Conservation (phyloP, 352 stramenopile species). For the Pythium aristosporum region DNA sequence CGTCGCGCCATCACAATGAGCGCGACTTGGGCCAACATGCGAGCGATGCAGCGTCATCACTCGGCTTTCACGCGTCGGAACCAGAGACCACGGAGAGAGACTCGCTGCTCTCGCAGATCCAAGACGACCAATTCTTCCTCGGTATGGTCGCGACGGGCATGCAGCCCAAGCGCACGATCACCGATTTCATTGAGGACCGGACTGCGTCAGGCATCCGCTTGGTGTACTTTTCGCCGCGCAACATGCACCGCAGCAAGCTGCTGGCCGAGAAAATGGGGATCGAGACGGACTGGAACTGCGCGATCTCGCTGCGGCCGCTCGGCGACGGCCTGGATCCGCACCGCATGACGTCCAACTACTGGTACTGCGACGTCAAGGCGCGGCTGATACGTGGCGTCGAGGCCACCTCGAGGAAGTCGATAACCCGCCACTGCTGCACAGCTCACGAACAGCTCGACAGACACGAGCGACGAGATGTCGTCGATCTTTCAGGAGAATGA, state of each 20-base stretch:
- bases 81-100: constrained; percentile 54
- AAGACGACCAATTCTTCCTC: constrained; percentile 97
- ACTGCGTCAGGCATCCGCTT: constrained; percentile 95
- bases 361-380: constrained; percentile 96
- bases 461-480: constrained; percentile 94
- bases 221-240: constrained; percentile 99
- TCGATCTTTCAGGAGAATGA: constrained; percentile 85
- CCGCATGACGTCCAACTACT: constrained; percentile 97
- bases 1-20: constrained; percentile 19
- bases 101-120: constrained; percentile 76
- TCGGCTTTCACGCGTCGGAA: constrained; percentile 48
- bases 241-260: constrained; percentile 97
- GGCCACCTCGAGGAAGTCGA: constrained; percentile 97
- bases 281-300: constrained; percentile 99
- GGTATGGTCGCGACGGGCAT: constrained; percentile 96
- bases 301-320: constrained; percentile 95
- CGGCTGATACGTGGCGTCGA: constrained; percentile 94
- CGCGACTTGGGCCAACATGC: constrained; percentile 12
- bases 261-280: constrained; percentile 98
- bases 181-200: constrained; percentile 94
- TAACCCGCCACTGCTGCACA: constrained; percentile 97
- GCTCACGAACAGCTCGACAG: constrained; percentile 97
- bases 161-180: constrained; percentile 93
- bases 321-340: constrained; percentile 91
- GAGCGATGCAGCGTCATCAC: constrained; percentile 59